Evolutionary conservation across 1,139 yeast species (phyloP).

Genomic region (Trichomonascaceae sp.): DNA sequence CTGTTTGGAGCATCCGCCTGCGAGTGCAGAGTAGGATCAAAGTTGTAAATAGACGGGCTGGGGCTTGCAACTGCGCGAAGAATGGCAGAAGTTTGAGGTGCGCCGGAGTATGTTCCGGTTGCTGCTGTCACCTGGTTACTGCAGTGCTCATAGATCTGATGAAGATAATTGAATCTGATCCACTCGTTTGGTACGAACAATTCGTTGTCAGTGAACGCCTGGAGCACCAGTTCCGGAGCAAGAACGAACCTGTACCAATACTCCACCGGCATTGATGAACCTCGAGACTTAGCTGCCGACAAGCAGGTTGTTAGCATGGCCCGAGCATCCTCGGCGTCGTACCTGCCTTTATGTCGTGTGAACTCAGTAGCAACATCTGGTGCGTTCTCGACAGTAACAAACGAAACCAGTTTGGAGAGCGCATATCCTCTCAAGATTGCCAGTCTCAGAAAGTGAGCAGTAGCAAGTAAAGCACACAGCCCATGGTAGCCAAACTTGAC

Average conservation of each 20-base stretch:
- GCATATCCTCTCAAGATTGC: background rate
- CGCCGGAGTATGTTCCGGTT: too few relatives aligned
- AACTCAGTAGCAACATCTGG: background rate
- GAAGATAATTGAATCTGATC: background rate
- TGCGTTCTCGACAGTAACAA: background rate
- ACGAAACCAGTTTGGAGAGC: background rate
- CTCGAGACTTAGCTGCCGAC: background rate
- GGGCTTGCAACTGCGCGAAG: too few relatives aligned
- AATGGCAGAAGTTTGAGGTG: too few relatives aligned
- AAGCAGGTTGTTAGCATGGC: background rate
- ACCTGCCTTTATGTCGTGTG: background rate
- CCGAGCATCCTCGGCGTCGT: background rate
- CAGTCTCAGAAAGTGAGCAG: background rate
- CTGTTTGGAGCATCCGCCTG: too few relatives aligned
- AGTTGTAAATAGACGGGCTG: too few relatives aligned
- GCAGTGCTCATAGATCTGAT: background rate
- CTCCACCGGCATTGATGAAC: background rate
- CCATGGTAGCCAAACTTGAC: background rate
- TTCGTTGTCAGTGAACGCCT: background rate
- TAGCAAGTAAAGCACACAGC: background rate
- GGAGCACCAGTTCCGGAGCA: background rate
- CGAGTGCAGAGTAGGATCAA: too few relatives aligned
- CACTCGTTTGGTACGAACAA: background rate
- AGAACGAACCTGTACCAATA: background rate
- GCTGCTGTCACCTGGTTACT: too few relatives aligned